phyloP scores from a whole-genome alignment of 805 yeast genomes.

The Yarrowia sp. region DNA sequence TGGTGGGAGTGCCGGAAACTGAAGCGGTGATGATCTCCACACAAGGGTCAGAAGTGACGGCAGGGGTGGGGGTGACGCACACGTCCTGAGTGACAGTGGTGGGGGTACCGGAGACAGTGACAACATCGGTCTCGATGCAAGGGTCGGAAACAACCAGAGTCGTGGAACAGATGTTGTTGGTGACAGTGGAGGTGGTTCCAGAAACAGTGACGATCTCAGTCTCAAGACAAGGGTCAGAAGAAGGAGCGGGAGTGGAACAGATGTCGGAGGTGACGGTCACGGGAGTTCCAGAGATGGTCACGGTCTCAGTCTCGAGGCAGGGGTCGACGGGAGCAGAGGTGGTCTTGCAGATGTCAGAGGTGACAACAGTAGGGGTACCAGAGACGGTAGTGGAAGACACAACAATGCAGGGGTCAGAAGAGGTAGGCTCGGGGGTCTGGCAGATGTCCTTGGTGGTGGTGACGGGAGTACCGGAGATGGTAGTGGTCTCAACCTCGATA shows the following conservation, averaged over 20 bases:
- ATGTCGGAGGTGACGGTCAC: background rate
- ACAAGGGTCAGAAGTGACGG: conserved; percentile 2
- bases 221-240: background rate
- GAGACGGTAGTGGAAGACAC: background rate
- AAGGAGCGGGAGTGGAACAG: background rate
- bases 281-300: background rate
- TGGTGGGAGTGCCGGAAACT: background rate
- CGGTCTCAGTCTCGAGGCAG: background rate
- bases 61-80: background rate
- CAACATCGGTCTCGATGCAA: background rate
- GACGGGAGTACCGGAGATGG: background rate
- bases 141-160: background rate
- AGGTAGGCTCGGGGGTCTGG: background rate
- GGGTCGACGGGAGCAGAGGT: background rate
- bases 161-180: background rate
- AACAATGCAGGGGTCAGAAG: background rate
- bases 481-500: background rate
- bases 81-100: background rate
- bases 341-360: background rate
- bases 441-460: background rate
- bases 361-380: background rate
- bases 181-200: background rate
- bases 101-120: background rate
- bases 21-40: background rate
- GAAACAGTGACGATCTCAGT: background rate